Conservation (phyloP, 2,329 filamentous ascomycete species). For the Cladorrhinum sp. region DNA sequence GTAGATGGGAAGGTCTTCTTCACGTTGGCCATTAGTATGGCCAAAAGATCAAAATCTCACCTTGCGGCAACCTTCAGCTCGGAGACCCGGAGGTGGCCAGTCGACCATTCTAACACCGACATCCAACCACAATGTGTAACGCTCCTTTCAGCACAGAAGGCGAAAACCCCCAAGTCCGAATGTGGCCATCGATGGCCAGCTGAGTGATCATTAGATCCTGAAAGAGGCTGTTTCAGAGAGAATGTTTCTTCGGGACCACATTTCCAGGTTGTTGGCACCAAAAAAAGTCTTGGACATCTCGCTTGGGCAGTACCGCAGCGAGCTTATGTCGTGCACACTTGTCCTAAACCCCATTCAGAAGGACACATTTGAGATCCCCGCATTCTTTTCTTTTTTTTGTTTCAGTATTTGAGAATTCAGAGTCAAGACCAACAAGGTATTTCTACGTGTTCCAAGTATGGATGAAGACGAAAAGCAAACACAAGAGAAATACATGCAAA, state of each 20-base stretch:
- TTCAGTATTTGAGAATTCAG: too few species aligned
- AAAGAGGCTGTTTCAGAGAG: neutral
- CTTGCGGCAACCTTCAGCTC: neutral
- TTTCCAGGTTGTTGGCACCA: neutral
- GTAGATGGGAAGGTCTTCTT: neutral
- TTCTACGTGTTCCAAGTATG: too few species aligned
- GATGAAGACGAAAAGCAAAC: neutral
- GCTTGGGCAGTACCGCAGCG: neutral
- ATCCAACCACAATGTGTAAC: neutral
- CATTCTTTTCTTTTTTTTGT: neutral
- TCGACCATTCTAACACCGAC: neutral
- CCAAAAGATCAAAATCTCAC: neutral
- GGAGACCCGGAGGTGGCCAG: neutral
- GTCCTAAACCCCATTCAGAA: neutral
- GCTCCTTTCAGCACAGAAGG: neutral
- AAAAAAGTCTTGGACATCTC: neutral
- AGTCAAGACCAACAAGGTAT: too few species aligned
- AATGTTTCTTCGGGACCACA: neutral
- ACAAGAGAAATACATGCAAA: neutral
- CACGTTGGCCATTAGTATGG: too few species aligned
- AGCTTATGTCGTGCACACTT: neutral
- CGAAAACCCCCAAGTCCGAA: neutral
- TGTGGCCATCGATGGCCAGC: neutral
- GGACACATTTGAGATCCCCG: neutral
- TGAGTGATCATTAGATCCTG: neutral